Conservation (phyloP, 805 yeast species). For the Metschnikowia aberdeeniae region DNA sequence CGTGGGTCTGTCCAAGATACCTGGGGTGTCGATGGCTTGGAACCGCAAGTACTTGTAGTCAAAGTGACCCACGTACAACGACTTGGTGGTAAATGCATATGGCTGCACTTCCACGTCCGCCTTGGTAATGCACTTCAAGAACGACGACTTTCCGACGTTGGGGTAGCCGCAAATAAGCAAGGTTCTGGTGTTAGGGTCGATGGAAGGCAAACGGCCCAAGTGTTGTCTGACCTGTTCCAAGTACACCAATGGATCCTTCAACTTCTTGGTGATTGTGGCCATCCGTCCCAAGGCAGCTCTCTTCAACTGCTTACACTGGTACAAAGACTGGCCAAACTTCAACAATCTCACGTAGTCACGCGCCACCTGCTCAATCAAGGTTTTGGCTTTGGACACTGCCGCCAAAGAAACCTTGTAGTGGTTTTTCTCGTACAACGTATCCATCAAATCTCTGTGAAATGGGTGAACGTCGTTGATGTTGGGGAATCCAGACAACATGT, state of each 20-base stretch:
- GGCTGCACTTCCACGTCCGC: conserved; percentile 99
- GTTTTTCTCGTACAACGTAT: conserved; percentile 94
- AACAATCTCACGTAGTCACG: conserved; percentile 92
- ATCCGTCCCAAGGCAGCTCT: conserved; percentile 99
- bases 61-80: conserved; percentile 96
- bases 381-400: conserved; percentile 88
- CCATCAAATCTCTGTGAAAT: conserved; percentile 96
- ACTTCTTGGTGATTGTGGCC: conserved; percentile 96
- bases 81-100: conserved; percentile 97
- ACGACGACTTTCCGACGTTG: conserved; percentile 97
- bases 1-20: conserved; percentile 96
- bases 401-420: conserved; percentile 97
- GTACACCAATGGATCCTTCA: conserved; percentile 89
- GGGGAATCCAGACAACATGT: conserved; percentile 84
- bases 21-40: conserved; percentile 99
- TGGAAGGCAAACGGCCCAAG: conserved; percentile 95
- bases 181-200: conserved; percentile 98
- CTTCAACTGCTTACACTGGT: conserved; percentile 97
- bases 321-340: conserved; percentile 95
- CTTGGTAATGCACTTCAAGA: conserved; percentile 86
- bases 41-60: conserved; percentile 96
- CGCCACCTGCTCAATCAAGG: conserved; percentile 91
- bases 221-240: conserved; percentile 99
- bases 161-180: conserved; percentile 97
- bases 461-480: conserved; percentile 97